A percentile compares a stretch with the other conserved stretches of the same genome.
These are phyloP conservation scores for Rhodocollybia butyracea DNA, from an alignment of 768 basidiomycete genomes.

Conservation along the genomic window DNA sequence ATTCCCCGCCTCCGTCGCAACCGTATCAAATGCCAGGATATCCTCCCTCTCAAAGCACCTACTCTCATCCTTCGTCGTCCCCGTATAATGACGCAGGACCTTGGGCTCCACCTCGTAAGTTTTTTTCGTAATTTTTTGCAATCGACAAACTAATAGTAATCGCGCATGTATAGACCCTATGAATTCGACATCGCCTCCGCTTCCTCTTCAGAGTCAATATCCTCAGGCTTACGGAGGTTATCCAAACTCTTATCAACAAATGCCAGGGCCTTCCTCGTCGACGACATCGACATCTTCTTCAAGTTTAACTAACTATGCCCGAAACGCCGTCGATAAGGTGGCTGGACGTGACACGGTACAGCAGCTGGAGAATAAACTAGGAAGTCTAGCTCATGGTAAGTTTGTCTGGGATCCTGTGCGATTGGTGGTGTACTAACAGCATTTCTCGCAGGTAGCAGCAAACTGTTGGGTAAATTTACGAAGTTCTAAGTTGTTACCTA, in stretches of 20 bases:
- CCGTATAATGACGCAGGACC: slow-evolving; percentile 8
- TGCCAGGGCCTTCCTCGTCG: slow-evolving; percentile 23
- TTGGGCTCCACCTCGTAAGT: slow-evolving; percentile 22
- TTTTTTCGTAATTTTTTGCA: slow-evolving; percentile 41
- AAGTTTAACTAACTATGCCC: slow-evolving; percentile 38
- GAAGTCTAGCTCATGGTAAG: slow-evolving; percentile 50
- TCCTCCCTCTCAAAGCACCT: neutral
- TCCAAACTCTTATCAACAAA: slow-evolving; percentile 10
- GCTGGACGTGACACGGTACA: slow-evolving; percentile 48
- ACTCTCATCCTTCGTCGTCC: neutral
- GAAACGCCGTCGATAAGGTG: slow-evolving; percentile 51
- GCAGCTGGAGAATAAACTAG: slow-evolving; percentile 47
- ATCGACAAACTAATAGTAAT: no score
- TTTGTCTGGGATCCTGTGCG: slow-evolving; percentile 18
- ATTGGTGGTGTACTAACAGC: slow-evolving; percentile 6
- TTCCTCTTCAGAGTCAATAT: slow-evolving; percentile 11
- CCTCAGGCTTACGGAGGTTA: slow-evolving; percentile 1
- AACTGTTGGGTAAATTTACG: slow-evolving; percentile 45
- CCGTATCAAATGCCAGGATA: slow-evolving; percentile 4
- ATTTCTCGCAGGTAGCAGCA: slow-evolving; percentile 34
- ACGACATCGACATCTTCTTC: slow-evolving; percentile 21
- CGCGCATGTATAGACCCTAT: no score
- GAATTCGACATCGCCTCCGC: neutral
- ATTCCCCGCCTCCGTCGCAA: slow-evolving; percentile 5
- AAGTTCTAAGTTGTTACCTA: no score